These are phyloP conservation scores for Peronosclerospora sorghi DNA, from an alignment of 352 stramenopile species.

Conservation along the genomic window DNA sequence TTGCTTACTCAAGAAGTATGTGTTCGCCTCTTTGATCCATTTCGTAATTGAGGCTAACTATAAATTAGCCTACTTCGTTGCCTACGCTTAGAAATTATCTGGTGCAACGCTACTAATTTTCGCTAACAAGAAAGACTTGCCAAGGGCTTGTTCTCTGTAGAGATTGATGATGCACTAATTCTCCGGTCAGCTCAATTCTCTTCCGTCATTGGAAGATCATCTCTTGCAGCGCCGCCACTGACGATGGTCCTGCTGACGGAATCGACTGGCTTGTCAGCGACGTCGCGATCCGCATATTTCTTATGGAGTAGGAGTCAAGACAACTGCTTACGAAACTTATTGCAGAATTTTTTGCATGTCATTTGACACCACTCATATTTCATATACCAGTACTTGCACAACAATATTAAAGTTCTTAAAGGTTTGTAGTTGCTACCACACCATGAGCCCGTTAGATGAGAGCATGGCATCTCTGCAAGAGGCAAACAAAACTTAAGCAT, in stretches of 20 bases:
- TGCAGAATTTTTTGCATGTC: neutral
- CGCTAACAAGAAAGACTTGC: conserved; percentile 98
- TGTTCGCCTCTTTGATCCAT: neutral
- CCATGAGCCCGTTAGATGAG: conserved; percentile 3
- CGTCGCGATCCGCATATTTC: conserved; percentile 93
- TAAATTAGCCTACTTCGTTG: neutral
- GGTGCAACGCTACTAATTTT: conserved; percentile 98
- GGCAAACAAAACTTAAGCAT: conserved; percentile 7
- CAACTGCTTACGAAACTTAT: neutral
- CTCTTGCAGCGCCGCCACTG: conserved; percentile 95
- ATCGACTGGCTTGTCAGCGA: conserved; percentile 98
- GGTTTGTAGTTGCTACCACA: neutral
- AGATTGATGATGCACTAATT: conserved; percentile 87
- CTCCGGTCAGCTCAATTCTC: conserved; percentile 75
- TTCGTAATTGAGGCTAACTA: too few relatives aligned
- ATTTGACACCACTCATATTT: neutral
- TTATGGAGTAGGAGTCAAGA: conserved; percentile 59
- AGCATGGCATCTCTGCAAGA: neutral
- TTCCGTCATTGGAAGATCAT: conserved; percentile 86
- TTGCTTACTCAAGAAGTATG: conserved; percentile 83
- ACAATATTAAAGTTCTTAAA: neutral
- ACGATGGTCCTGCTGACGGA: conserved; percentile 89
- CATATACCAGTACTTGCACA: neutral
- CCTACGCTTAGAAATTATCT: conserved; percentile 86
- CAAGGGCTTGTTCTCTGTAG: conserved; percentile 80